Conservation (phyloP, 2,329 filamentous ascomycete species). For the Aureobasidium sp. region DNA sequence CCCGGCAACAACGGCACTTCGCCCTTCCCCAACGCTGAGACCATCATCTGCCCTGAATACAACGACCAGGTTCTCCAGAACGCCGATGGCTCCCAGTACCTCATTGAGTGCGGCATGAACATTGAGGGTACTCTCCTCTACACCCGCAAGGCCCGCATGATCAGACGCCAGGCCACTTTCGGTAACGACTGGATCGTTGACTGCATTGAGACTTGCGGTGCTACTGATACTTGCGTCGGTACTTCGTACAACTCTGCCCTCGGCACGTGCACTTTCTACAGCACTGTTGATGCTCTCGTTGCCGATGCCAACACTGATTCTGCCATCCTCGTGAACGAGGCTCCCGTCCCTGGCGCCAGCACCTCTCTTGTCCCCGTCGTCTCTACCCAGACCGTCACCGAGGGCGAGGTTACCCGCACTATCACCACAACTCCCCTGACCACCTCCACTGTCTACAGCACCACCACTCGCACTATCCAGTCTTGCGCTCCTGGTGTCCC, state of each 20-base stretch:
- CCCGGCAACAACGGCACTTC: background rate
- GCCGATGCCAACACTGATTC: background rate
- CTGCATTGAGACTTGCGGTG: background rate
- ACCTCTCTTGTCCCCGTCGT: background rate
- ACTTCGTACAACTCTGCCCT: background rate
- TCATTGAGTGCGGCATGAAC: background rate
- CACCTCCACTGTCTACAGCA: conserved; percentile 12
- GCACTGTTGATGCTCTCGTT: background rate
- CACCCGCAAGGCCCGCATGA: conserved; percentile 1
- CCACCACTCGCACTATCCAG: conserved; percentile 1
- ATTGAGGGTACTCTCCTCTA: background rate
- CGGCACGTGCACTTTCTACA: conserved; percentile 5
- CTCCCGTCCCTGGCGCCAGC: background rate
- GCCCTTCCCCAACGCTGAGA: background rate
- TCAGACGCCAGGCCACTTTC: background rate
- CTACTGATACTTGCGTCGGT: background rate
- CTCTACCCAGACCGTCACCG: background rate
- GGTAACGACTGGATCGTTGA: conserved; percentile 5
- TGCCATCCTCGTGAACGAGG: conserved; percentile 1
- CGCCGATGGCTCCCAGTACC: background rate
- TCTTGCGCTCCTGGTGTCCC: conserved; percentile 5
- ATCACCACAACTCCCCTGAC: conserved; percentile 4
- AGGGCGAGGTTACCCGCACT: background rate
- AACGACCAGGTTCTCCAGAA: background rate
- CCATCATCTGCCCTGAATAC: background rate